These are phyloP conservation scores for Pyrenophora tritici-repentis DNA, from an alignment of 2,329 filamentous ascomycete species.

Conservation along the genomic window DNA sequence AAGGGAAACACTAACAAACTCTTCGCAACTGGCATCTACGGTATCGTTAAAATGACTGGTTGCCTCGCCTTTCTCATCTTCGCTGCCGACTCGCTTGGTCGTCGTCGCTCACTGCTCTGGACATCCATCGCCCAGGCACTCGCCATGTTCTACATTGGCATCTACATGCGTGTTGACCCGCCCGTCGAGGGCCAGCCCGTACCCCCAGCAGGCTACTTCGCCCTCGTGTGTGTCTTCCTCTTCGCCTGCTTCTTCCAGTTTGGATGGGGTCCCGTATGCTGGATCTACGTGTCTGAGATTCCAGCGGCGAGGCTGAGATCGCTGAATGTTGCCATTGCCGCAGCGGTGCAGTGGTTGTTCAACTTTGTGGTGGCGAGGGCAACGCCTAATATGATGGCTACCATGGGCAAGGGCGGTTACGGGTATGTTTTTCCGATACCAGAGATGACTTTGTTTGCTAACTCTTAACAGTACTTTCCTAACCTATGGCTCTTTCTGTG, in stretches of 20 bases:
- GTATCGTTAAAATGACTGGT: slow-evolving; percentile 69
- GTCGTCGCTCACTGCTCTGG: slow-evolving; percentile 66
- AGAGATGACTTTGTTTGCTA: slow-evolving; percentile 49
- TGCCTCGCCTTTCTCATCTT: slow-evolving; percentile 69
- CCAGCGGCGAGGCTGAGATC: slow-evolving; percentile 68
- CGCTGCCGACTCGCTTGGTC: slow-evolving; percentile 70
- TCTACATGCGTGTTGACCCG: slow-evolving; percentile 68
- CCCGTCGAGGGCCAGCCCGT: slow-evolving; percentile 61
- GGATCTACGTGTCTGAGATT: slow-evolving; percentile 75
- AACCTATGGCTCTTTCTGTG: slow-evolving; percentile 69
- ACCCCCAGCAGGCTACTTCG: slow-evolving; percentile 70
- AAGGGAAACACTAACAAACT: slow-evolving; percentile 61
- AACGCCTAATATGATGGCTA: slow-evolving; percentile 69
- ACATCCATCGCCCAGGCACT: slow-evolving; percentile 66
- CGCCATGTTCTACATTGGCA: slow-evolving; percentile 72
- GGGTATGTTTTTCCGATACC: slow-evolving; percentile 44
- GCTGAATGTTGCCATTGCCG: slow-evolving; percentile 70
- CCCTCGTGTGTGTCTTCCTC: slow-evolving; percentile 72
- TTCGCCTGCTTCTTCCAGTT: slow-evolving; percentile 69
- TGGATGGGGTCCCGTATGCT: slow-evolving; percentile 71
- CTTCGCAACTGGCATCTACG: slow-evolving; percentile 76
- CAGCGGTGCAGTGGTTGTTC: slow-evolving; percentile 69
- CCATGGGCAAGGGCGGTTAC: slow-evolving; percentile 56
- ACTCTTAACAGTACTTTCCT: slow-evolving; percentile 64
- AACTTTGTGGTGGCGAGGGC: slow-evolving; percentile 74